A percentile compares a stretch with the other conserved stretches of the same genome.
These are phyloP conservation scores for Pulveroboletus frians DNA, from an alignment of 768 basidiomycete species.

Conservation along the genomic window DNA sequence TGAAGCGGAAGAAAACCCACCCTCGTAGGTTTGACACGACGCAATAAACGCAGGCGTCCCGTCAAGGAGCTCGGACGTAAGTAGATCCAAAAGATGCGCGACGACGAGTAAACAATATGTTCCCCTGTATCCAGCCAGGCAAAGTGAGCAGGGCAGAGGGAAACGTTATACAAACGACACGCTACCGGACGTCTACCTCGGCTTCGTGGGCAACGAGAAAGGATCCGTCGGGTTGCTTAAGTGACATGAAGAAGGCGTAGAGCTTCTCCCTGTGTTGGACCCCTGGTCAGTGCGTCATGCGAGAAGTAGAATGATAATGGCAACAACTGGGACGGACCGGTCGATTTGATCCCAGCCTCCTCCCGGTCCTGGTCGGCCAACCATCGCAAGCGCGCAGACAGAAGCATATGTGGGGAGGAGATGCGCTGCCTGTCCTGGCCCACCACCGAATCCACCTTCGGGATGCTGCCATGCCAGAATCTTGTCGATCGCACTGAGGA, in stretches of 20 bases:
- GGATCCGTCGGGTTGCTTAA: constrained; percentile 91
- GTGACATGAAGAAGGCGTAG: constrained; percentile 84
- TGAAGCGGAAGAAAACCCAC: constrained; percentile 82
- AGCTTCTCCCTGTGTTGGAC: constrained; percentile 48
- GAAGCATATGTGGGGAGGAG: constrained; percentile 87
- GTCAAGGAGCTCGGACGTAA: constrained; percentile 82
- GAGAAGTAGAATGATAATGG: not conserved
- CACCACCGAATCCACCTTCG: constrained; percentile 88
- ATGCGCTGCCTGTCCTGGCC: constrained; percentile 84
- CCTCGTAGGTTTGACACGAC: constrained; percentile 96
- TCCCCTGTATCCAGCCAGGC: constrained; percentile 47
- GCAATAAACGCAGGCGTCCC: constrained; percentile 77
- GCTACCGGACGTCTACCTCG: constrained; percentile 89
- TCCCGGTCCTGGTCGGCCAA: constrained; percentile 62
- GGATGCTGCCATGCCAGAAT: constrained; percentile 79
- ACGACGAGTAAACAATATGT: constrained; percentile 87
- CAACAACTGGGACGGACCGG: constrained; percentile 41
- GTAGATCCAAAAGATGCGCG: constrained; percentile 75
- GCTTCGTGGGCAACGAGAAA: constrained; percentile 84
- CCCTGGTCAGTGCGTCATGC: not conserved
- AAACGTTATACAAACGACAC: constrained; percentile 11
- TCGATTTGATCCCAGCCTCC: constrained; percentile 89
- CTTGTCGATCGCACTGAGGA: constrained; percentile 67
- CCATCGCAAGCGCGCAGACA: constrained; percentile 78
- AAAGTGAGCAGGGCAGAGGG: not conserved